Conservation (phyloP, 805 yeast species). For the Myxozyma vanderwaltii region DNA sequence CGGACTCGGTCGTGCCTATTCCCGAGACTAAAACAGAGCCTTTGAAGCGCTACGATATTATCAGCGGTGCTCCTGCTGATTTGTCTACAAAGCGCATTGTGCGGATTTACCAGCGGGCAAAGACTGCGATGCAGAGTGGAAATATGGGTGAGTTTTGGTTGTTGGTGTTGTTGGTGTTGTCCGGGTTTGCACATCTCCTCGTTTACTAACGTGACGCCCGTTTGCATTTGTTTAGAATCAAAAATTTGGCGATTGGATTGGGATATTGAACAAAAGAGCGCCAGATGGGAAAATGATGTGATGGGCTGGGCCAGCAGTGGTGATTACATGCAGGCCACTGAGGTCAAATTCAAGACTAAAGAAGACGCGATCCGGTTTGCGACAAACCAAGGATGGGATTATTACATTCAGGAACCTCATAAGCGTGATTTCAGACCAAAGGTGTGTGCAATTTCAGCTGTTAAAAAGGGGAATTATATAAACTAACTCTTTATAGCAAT, state of each 20-base stretch:
- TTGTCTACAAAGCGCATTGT: constrained; percentile 63
- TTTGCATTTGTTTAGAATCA: no score
- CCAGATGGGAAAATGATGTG: constrained; percentile 87
- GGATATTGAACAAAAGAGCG: constrained; percentile 74
- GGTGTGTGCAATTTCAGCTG: constrained; percentile 56
- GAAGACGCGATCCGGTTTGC: constrained; percentile 81
- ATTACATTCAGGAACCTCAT: constrained; percentile 80
- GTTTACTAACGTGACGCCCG: no score
- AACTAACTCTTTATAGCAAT: constrained; percentile 17
- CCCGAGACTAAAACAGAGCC: constrained; percentile 34
- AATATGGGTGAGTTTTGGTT: constrained; percentile 40
- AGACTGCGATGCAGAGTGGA: constrained; percentile 82
- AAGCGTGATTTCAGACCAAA: constrained; percentile 71
- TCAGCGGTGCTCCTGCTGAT: constrained; percentile 78
- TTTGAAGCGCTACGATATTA: constrained; percentile 52
- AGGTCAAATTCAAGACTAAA: constrained; percentile 69
- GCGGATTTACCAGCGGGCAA: constrained; percentile 73
- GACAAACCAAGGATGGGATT: constrained; percentile 78
- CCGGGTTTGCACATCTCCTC: no score
- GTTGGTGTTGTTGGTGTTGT: no score
- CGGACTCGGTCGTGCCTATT: constrained; percentile 2
- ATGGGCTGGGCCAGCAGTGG: constrained; percentile 82
- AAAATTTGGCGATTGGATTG: constrained; percentile 75
- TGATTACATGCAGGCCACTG: constrained; percentile 78
- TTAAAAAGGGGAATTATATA: not conserved